Evolutionary conservation across 345 rosid genomes (phyloP).

Genomic region (Syzygium aqueum): DNA sequence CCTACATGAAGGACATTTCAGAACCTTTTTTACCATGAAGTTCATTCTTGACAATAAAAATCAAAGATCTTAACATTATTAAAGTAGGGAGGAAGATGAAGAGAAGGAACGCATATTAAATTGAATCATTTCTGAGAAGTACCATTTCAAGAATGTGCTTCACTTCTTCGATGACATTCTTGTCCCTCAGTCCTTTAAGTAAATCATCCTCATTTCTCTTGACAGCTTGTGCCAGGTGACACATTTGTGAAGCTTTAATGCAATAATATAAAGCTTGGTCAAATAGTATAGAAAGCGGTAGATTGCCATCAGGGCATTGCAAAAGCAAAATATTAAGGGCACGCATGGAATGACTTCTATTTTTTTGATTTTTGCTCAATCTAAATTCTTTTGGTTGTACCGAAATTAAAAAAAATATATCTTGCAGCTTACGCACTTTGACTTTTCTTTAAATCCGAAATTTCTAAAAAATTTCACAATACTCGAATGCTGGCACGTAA

Average conservation of each 20-base stretch:
- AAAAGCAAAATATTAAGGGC: not conserved
- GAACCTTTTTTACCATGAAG: not conserved
- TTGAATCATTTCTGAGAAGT: not conserved
- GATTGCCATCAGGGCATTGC: not conserved
- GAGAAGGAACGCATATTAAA: not conserved
- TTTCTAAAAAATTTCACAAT: too few relatives aligned
- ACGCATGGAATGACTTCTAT: not conserved
- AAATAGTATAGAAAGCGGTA: not conserved
- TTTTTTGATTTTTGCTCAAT: not conserved
- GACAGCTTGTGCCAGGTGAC: constrained; percentile 50
- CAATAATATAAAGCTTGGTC: not conserved
- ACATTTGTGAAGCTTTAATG: constrained; percentile 30
- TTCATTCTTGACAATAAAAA: not conserved
- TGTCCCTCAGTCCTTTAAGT: constrained; percentile 55
- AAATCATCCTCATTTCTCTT: constrained; percentile 52
- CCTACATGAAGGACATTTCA: constrained; percentile 22
- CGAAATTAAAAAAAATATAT: not conserved
- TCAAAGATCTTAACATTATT: not conserved
- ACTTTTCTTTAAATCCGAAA: not conserved
- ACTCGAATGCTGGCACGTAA: not conserved
- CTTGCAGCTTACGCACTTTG: not conserved
- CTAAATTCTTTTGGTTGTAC: not conserved
- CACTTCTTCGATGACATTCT: constrained; percentile 50
- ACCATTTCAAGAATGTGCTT: constrained; percentile 78
- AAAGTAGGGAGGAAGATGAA: not conserved